Base-by-base conservation (phyloP, 768 basidiomycete genomes). In the Dioszegia crocea region DNA sequence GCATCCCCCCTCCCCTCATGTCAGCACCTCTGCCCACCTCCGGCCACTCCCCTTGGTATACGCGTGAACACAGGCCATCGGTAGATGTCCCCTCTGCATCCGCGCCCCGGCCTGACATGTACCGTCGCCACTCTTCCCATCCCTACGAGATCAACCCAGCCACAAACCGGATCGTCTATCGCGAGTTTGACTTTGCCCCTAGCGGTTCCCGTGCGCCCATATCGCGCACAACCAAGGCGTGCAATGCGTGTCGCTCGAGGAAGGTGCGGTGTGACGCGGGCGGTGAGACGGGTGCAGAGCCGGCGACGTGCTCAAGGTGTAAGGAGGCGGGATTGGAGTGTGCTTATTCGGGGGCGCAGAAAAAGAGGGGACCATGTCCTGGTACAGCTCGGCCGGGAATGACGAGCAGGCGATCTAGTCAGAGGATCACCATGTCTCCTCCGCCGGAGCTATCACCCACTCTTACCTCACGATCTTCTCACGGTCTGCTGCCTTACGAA, bases 201-300 rank as follows among this genome's bases (percentile, higher is more conserved):
- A 33, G 38, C 27, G 67, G 68, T 1, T 64, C 63, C 11, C 50
- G 75, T 39, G 70, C 68, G 14, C 75, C 75, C 1, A 76, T 76
- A 19, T 70, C 67, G 17, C 59, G 75, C 3, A 74, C 73, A 0
- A 76, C 75, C 16, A 76, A 76, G 43, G 75, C 75, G 16, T 76
- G 75, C 56, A 76, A 76, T 52, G 71, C 75, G 16, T 76, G 75
- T 48, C 43, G 75, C 31, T 60, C 57, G 40, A 47, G 75, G 5
- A 76, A 76, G 53, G 75, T 76, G 2, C 50, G 75, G 33, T 76
- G 75, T 54, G 75, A 76, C 63, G 73, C 73, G 12, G 75, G 75
- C 36, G 74, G 72, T 16, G 55, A 59, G 19, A 48, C 56, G 46
- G 64, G 66, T 5, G 68, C 66, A 1, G 62, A 67, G 44, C 60